Conservation (phyloP, 305 asterid species). For the Rubia peregrina region DNA sequence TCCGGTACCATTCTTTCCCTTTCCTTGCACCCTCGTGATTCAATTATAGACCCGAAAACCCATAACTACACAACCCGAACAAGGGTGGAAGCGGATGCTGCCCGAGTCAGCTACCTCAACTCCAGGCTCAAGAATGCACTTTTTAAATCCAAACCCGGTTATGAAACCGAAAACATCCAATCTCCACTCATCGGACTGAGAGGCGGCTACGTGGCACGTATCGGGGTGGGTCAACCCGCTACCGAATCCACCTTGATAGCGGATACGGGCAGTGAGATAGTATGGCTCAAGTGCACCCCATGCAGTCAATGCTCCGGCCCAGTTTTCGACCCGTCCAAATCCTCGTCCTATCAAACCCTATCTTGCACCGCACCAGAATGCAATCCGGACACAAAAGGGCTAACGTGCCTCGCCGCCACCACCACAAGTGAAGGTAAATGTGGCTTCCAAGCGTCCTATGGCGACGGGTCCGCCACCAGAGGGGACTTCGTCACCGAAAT, state of each 20-base stretch:
- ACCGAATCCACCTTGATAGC: conserved; percentile 32
- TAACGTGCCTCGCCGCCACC: no score
- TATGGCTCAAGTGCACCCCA: conserved; percentile 65
- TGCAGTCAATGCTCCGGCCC: conserved; percentile 37
- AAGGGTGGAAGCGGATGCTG: conserved; percentile 41
- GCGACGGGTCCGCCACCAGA: neutral
- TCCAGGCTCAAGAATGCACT: conserved; percentile 21
- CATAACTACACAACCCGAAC: conserved; percentile 31
- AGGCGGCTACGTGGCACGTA: conserved; percentile 47
- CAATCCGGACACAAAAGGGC: conserved; percentile 6
- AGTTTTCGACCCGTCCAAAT: conserved; percentile 30
- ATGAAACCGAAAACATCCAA: conserved; percentile 25
- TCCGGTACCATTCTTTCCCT: conserved; percentile 14
- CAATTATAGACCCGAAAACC: conserved; percentile 21
- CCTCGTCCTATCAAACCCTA: conserved; percentile 27
- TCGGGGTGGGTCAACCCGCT: conserved; percentile 64
- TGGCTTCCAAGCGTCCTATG: neutral
- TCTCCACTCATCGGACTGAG: conserved; percentile 27
- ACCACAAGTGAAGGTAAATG: neutral
- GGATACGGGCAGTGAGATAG: conserved; percentile 66
- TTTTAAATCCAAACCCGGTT: conserved; percentile 11
- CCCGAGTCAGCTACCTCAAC: conserved; percentile 38
- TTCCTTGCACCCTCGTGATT: conserved; percentile 35
- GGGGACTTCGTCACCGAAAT: neutral
- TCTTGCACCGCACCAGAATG: conserved; percentile 36